These are phyloP conservation scores for Sphagnum contortum DNA, from an alignment of 225 moss, liverwort and hornwort genomes.

Conservation along the genomic window DNA sequence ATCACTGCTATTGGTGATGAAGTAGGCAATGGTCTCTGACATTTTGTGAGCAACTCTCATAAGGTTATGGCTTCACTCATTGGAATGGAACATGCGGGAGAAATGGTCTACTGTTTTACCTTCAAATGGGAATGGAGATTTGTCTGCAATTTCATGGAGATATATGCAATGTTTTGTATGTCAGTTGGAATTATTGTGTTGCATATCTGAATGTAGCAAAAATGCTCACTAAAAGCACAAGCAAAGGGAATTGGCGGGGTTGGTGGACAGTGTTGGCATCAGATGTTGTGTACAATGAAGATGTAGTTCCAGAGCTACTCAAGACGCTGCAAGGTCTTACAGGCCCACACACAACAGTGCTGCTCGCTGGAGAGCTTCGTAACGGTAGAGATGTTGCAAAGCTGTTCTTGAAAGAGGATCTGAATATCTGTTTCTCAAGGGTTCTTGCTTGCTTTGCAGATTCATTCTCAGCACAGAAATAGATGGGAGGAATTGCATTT, in stretches of 20 bases:
- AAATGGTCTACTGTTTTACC: no score
- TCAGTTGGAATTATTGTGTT: neutral
- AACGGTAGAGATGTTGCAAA: slow-evolving; percentile 28
- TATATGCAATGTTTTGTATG: neutral
- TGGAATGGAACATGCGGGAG: no score
- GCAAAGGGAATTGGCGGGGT: neutral
- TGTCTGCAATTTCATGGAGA: no score
- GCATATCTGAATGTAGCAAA: neutral
- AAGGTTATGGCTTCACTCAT: no score
- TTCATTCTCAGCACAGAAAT: neutral
- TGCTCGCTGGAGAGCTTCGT: slow-evolving; percentile 75
- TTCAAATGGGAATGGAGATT: no score
- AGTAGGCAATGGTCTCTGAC: no score
- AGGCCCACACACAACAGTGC: slow-evolving; percentile 50
- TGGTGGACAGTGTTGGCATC: slow-evolving; percentile 59
- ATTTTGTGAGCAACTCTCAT: no score
- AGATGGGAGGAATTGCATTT: neutral
- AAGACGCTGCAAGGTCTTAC: slow-evolving; percentile 51
- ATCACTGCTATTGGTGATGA: no score
- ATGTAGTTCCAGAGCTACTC: slow-evolving; percentile 64
- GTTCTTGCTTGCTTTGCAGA: no score
- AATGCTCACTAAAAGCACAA: neutral
- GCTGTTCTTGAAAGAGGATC: no score
- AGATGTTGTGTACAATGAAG: slow-evolving; percentile 86
- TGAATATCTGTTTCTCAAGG: no score